phyloP scores from a whole-genome alignment of 1,284 basidiomycete genomes.

The Veloporphyrellus conicus region DNA sequence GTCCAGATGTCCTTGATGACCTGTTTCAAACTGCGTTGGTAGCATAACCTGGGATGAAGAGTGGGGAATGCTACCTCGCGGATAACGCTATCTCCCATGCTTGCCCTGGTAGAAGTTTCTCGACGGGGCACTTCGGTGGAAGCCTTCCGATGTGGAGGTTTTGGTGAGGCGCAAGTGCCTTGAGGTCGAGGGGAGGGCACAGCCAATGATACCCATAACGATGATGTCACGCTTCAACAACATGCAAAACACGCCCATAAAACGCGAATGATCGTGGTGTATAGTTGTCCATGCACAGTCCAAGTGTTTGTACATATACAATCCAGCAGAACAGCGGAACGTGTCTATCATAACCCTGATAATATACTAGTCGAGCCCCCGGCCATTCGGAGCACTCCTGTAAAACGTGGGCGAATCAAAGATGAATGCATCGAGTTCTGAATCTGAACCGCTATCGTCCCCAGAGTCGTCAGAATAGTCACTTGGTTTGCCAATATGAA shows the following conservation, averaged over 20 bases:
- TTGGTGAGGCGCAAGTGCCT: constrained; percentile 10
- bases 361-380: constrained; percentile 30
- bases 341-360: not conserved
- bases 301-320: constrained; percentile 7
- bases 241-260: constrained; percentile 9
- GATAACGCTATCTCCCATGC: constrained; percentile 28
- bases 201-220: constrained; percentile 1
- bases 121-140: constrained; percentile 4
- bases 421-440: constrained; percentile 65
- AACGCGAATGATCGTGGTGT: constrained; percentile 8
- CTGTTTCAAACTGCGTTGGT: constrained; percentile 26
- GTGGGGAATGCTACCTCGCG: constrained; percentile 24
- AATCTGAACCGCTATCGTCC: constrained; percentile 52
- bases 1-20: constrained; percentile 65
- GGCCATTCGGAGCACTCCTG: constrained; percentile 42
- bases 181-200: constrained; percentile 12
- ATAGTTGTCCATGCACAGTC: not conserved
- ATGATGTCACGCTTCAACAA: constrained; percentile 22
- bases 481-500: constrained; percentile 51
- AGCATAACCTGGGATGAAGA: not conserved
- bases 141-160: constrained; percentile 17
- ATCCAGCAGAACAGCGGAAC: not conserved
- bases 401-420: constrained; percentile 54
- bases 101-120: constrained; percentile 4
- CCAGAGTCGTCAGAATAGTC: constrained; percentile 45